phyloP scores from a whole-genome alignment of 1,139 yeast species.

The Saccharomyces uvarum region DNA sequence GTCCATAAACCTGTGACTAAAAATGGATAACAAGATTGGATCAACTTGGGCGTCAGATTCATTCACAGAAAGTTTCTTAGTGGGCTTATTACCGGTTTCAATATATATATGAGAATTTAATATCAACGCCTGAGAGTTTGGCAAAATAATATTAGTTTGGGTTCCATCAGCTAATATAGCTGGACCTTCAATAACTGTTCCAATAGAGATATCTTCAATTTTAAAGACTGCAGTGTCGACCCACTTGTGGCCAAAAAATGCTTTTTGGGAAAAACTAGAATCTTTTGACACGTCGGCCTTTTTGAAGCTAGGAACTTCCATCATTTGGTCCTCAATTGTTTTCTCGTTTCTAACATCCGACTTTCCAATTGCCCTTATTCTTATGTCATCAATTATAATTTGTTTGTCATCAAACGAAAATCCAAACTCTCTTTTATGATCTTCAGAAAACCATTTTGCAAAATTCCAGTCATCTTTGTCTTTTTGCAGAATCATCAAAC shows the following conservation, averaged over 20 bases:
- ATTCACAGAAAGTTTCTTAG: constrained; percentile 29
- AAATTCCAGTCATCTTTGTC: constrained; percentile 31
- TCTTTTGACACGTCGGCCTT: constrained; percentile 22
- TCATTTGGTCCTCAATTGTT: constrained; percentile 36
- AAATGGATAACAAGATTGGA: constrained; percentile 67
- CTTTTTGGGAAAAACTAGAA: constrained; percentile 31
- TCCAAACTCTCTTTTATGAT: constrained; percentile 64
- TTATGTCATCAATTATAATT: constrained; percentile 73
- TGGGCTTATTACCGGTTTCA: constrained; percentile 29
- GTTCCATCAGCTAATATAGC: constrained; percentile 80
- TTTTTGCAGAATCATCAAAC: constrained; percentile 51
- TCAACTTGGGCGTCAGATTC: constrained; percentile 40
- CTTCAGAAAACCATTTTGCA: constrained; percentile 37
- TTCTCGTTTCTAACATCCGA: constrained; percentile 29
- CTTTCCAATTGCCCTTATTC: constrained; percentile 63
- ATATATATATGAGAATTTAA: constrained; percentile 54
- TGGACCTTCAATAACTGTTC: constrained; percentile 60
- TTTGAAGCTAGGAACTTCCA: constrained; percentile 10
- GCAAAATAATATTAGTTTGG: constrained; percentile 77
- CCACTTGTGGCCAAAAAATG: constrained; percentile 47
- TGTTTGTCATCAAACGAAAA: constrained; percentile 50
- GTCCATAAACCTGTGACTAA: constrained; percentile 80
- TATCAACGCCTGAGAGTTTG: constrained; percentile 56
- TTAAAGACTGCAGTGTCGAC: constrained; percentile 44
- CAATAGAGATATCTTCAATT: constrained; percentile 45